phyloP scores from a whole-genome alignment of 2,329 filamentous ascomycete species.

The Laburnicola sp. region DNA sequence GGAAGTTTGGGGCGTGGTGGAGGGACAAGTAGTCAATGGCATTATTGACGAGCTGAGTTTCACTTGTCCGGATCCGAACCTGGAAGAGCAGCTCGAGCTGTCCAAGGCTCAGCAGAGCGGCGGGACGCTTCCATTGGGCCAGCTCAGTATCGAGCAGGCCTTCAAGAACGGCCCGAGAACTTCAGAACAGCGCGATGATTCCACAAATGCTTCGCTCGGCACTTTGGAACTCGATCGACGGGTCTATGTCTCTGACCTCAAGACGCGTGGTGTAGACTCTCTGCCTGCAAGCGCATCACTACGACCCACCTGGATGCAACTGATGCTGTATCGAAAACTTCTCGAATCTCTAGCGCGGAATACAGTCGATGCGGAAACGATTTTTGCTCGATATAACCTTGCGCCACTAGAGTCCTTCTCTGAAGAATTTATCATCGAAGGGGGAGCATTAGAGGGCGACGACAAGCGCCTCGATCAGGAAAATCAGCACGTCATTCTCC shows the following conservation, averaged over 20 bases:
- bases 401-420: conserved; percentile 70
- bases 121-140: conserved; percentile 39
- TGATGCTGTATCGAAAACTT: conserved; percentile 87
- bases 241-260: conserved; percentile 85
- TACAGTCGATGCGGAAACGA: conserved; percentile 66
- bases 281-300: conserved; percentile 68
- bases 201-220: conserved; percentile 12
- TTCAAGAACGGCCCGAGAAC: conserved; percentile 19
- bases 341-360: conserved; percentile 75
- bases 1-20: conserved; percentile 77
- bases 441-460: conserved; percentile 67
- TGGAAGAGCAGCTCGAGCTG: conserved; percentile 59
- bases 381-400: conserved; percentile 74
- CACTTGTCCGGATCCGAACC: conserved; percentile 70
- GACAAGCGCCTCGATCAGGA: conserved; percentile 40
- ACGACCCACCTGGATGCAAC: conserved; percentile 78
- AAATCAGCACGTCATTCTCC: conserved; percentile 36
- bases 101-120: conserved; percentile 33
- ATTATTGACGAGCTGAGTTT: conserved; percentile 86
- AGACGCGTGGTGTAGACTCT: conserved; percentile 71
- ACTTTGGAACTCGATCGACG: conserved; percentile 30
- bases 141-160: conserved; percentile 37
- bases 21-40: conserved; percentile 83
- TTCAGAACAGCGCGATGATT: neutral
- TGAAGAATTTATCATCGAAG: conserved; percentile 75